Conservation (phyloP, 805 yeast species). For the Saccharomycopsis babjevae region DNA sequence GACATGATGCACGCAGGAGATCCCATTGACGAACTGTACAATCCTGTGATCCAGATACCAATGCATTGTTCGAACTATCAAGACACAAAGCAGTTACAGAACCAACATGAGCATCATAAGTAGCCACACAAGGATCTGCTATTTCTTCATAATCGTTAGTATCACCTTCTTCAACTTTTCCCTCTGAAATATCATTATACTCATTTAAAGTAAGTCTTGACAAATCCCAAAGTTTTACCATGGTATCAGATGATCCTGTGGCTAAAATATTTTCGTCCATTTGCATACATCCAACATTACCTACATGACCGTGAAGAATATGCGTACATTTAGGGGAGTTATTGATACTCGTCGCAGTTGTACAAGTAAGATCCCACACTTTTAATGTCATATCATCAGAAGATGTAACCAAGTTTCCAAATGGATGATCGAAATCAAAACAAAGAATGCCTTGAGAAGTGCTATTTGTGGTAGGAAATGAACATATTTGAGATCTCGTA, state of each 20-base stretch:
- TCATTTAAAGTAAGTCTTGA: constrained; percentile 21
- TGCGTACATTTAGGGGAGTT: constrained; percentile 7
- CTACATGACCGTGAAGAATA: constrained; percentile 22
- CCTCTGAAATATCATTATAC: constrained; percentile 11
- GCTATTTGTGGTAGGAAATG: background rate
- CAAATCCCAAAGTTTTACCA: constrained; percentile 52
- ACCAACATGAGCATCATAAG: constrained; percentile 57
- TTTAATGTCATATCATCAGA: constrained; percentile 67
- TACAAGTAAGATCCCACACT: constrained; percentile 69
- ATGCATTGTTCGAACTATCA: constrained; percentile 31
- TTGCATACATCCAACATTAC: constrained; percentile 50
- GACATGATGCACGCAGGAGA: constrained; percentile 49
- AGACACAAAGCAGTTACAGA: constrained; percentile 54
- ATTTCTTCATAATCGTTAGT: constrained; percentile 21
- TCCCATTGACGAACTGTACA: constrained; percentile 73
- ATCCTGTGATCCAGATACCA: constrained; percentile 64
- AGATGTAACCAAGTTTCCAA: constrained; percentile 69
- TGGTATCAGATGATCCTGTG: constrained; percentile 56
- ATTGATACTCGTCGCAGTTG: background rate
- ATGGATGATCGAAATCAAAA: constrained; percentile 63
- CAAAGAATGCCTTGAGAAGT: constrained; percentile 36
- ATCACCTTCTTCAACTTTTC: constrained; percentile 8
- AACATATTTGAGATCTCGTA: background rate
- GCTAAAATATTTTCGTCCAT: constrained; percentile 40
- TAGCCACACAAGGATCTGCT: constrained; percentile 31